phyloP scores from a whole-genome alignment of 2,329 filamentous ascomycete genomes.

The Fusarium mangiferae region DNA sequence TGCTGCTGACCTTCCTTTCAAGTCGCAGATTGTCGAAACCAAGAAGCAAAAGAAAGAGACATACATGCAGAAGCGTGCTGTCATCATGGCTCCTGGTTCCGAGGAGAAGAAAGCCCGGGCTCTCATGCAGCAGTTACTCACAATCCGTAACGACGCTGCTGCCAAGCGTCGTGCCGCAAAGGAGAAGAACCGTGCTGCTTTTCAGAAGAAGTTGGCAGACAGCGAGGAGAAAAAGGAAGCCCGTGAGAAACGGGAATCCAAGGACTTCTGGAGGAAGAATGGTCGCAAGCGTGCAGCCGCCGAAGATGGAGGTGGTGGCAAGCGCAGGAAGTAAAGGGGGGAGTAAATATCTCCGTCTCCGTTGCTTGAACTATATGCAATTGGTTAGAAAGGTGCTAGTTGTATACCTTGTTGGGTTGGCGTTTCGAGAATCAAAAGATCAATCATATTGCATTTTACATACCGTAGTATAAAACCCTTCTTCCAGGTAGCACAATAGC shows the following conservation, averaged over 20 bases:
- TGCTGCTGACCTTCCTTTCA: constrained; percentile 88
- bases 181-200: constrained; percentile 83
- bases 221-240: constrained; percentile 85
- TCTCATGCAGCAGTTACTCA: constrained; percentile 92
- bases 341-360: background rate
- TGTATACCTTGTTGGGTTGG: constrained; percentile 40
- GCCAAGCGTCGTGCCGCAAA: constrained; percentile 86
- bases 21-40: constrained; percentile 86
- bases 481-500: background rate
- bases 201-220: constrained; percentile 84
- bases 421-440: constrained; percentile 39
- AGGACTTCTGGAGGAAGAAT: constrained; percentile 93
- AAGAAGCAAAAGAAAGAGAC: constrained; percentile 83
- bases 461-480: background rate
- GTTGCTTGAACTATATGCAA: background rate
- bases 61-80: constrained; percentile 94
- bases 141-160: constrained; percentile 88
- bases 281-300: constrained; percentile 72
- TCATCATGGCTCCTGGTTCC: constrained; percentile 79
- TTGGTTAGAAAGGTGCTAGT: constrained; percentile 24
- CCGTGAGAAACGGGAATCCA: constrained; percentile 88
- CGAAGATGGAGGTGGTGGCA: constrained; percentile 54
- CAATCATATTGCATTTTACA: constrained; percentile 4
- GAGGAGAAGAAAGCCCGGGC: constrained; percentile 92
- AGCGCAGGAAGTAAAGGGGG: constrained; percentile 46